Percentiles rank a stretch among this genome's conserved stretches.
Evolutionary conservation across 1,284 basidiomycete genomes (phyloP).

Genomic region (Moesziomyces aphidis): DNA sequence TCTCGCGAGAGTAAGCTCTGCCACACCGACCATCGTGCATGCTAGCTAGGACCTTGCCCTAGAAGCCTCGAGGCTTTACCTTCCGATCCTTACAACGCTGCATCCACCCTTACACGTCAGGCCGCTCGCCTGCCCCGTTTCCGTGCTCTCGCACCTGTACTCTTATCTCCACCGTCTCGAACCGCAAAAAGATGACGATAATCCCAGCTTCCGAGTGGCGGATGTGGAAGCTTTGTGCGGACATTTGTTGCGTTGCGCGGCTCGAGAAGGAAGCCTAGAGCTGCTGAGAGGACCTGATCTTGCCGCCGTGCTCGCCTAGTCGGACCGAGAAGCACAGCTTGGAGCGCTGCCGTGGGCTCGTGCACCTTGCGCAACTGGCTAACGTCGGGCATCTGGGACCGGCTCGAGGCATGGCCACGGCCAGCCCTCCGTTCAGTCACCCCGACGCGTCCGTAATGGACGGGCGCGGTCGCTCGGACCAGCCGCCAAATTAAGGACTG

Average conservation of each 20-base stretch:
- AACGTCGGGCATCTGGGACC: background rate
- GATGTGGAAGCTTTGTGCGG: background rate
- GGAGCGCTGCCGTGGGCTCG: no score
- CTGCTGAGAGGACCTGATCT: no score
- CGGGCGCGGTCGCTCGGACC: background rate
- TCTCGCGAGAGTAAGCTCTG: conserved; percentile 41
- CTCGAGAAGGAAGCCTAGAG: no score
- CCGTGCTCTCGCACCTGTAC: conserved; percentile 9
- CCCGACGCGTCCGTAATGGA: background rate
- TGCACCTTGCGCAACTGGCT: no score
- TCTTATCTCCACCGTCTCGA: conserved; percentile 13
- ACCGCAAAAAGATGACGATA: conserved; percentile 1
- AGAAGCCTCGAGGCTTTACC: background rate
- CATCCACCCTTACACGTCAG: background rate
- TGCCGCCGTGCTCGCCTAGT: no score
- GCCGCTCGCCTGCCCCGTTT: background rate
- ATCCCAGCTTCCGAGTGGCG: background rate
- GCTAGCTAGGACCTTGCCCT: background rate
- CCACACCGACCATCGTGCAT: background rate
- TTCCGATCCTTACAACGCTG: background rate
- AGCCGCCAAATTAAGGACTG: background rate
- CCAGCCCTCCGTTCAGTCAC: background rate
- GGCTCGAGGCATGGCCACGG: background rate
- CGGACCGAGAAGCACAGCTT: no score
- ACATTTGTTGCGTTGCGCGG: no score